Evolutionary conservation across 2,329 filamentous ascomycete genomes (phyloP).

Genomic region (Diplodia mutila): DNA sequence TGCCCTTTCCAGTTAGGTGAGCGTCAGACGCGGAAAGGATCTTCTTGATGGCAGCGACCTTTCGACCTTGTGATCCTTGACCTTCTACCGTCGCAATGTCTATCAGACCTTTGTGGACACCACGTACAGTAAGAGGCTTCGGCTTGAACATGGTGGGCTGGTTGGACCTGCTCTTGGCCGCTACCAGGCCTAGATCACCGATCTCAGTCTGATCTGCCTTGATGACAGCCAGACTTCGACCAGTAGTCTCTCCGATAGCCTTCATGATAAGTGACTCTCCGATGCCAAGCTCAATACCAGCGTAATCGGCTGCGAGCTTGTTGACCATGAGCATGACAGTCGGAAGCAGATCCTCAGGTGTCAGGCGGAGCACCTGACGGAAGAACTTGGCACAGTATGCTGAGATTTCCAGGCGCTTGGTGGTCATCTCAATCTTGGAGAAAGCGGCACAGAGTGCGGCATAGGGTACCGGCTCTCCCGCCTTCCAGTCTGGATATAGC

Average conservation of each 20-base stretch:
- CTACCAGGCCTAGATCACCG: conserved; percentile 90
- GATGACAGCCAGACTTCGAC: conserved; percentile 83
- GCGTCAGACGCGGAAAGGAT: conserved; percentile 88
- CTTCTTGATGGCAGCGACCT: conserved; percentile 95
- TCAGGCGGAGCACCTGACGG: conserved; percentile 89
- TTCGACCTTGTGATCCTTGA: conserved; percentile 84
- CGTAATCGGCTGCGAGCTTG: conserved; percentile 94
- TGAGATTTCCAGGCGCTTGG: conserved; percentile 84
- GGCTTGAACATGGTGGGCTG: conserved; percentile 99
- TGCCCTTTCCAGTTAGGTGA: conserved; percentile 67
- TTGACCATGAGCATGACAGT: conserved; percentile 97
- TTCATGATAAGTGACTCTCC: conserved; percentile 99
- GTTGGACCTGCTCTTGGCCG: conserved; percentile 91
- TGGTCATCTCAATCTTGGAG: conserved; percentile 91
- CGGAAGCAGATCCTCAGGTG: conserved; percentile 82
- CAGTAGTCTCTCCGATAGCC: conserved; percentile 92
- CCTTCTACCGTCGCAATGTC: conserved; percentile 85
- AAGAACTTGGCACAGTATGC: conserved; percentile 90
- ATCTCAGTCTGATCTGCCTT: conserved; percentile 96
- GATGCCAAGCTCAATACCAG: conserved; percentile 96
- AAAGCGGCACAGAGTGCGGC: conserved; percentile 94
- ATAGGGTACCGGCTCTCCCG: conserved; percentile 87
- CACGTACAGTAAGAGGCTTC: conserved; percentile 82
- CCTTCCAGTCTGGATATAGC: conserved; percentile 93
- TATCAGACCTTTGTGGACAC: conserved; percentile 86